Base-by-base conservation (phyloP, 176 grass and related monocot genomes). In the Thinopyrum elongatum region DNA sequence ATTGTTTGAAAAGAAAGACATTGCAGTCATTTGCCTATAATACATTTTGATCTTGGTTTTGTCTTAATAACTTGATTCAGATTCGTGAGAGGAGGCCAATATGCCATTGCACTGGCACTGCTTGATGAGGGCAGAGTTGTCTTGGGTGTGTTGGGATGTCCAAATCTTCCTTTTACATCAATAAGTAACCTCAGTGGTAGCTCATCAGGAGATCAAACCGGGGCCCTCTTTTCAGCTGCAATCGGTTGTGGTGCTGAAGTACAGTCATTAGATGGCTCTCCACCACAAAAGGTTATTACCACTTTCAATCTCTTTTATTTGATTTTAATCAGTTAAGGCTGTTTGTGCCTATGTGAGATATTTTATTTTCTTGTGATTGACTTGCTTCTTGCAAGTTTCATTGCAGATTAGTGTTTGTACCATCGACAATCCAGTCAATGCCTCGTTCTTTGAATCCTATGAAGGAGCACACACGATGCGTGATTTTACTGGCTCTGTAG, bases 121-220 rank as follows among this genome's bases (percentile, higher is more conserved):
- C 88, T 98, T 94, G 96, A 98, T 86, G 88, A 95, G 89, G 96
- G 96, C 61, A 95, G 88, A 91, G 93, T 98, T 44, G 93, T 95
- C 57, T 68, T 98, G 70, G 96, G 96, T 84, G 96, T 98, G 59
- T 76, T 98, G 82, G 96, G 88, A 80, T 98, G 96, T 78, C 96
- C 96, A 87, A 98, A 98, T 91, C 93, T 98, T 89, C 91, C 93
- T 71, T 79, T 91, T 66, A 87, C 86, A 79, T 94, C 96, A 25
- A 82, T 91, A 90, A 78, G 41, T 34, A 87, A 89, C 85, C 15
- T 82, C 25, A 84, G 72, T 55, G 55, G 59, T 74, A 75, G 86
- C 73, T 84, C 31, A 70, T 79, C 59, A 14, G 77, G 86, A 57
- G 77, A 83, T 85, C 61, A 94, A 90, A 82, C 84, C 2, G 96